Evolutionary conservation across 2,329 filamentous ascomycete genomes (phyloP), one percentile per base, ranked within the genome.

Genomic region (Dendryphion nanum): DNA sequence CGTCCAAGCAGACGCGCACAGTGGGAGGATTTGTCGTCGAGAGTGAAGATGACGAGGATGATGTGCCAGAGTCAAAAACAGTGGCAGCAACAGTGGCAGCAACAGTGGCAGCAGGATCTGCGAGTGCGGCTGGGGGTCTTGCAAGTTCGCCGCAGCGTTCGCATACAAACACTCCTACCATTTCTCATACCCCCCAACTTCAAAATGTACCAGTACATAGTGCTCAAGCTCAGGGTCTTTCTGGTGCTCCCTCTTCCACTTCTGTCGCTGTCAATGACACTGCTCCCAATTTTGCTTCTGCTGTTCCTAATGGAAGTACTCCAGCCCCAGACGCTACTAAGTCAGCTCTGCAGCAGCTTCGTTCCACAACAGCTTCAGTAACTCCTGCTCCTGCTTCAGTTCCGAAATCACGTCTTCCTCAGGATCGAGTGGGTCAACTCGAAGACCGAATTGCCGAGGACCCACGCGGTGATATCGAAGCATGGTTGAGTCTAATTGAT

Each of bases 371-470:
- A 43, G 68, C 76, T 51, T 48, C 63, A 45, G 50, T 48, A 32
- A 58, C 53, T 34, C 58, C 54, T 37, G 46, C 47, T 38, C 44
- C 59, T 51, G 42, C 55, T 44, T 55, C 59, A 46, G 41, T 66
- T 23, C 59, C 67, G 38, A 69, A 69, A 59, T 72, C 77, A 51
- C 78, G 82, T 46, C 70, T 85, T 47, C 81, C 85, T 39, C 79
- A 84, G 68, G 86, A 95, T 68, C 79, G 79, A 48, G 76, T 91
- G 53, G 82, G 85, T 41, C 79, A 90, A 42, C 76, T 97, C 58
- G 91, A 98, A 72, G 87, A 93, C 64, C 83, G 91, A 59, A 85
- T 97, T 64, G 84, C 85, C 62, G 87, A 96, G 59, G 93, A 98
- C 61, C 87, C 91, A 13, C 86, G 89, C 55, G 93, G 91, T 58